Base-by-base conservation (phyloP, 805 yeast genomes). In the Saccharomycopsis sp. region DNA sequence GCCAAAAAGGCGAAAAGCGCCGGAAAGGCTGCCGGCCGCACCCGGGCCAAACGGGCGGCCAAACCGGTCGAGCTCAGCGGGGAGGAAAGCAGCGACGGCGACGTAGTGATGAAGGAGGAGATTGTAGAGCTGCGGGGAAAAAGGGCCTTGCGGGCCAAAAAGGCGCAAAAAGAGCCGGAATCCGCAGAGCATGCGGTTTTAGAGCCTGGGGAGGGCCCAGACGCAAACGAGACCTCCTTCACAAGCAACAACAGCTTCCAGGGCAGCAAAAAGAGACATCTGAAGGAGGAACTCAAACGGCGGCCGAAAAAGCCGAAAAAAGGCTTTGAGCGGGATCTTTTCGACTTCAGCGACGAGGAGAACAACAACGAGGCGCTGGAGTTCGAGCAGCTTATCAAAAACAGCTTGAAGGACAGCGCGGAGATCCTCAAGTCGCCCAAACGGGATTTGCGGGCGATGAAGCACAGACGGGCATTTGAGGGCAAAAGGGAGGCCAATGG, bases 371-470 rank as follows among this genome's bases (percentile, higher is more conserved):
- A 44, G 21, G 41, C 16, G 9, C 16, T 40, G 3, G 61, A 57
- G 24, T 56, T 60, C 21, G 60, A 57, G 40, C 40, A 29, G 21
- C 44, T 60, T 3, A 34, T 60, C 5, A 46, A 24, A 7, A 57
- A 55, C 50, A 57, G 52, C 40, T 52, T 57, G 48, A 60, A 60
- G 47, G 61, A 60, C 24, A 60, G 61, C 40, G 41, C 57, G 20
- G 56, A 57, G 48, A 57, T 57, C 14, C 53, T 60, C 18, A 44
- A 54, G 46, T 55, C 63, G 8, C 63, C 63, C n/a, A 24, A 55
- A 24, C 55, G 41, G 50, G 54, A 52, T n/a, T n/a, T n/a, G n/a
- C n/a, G n/a, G n/a, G n/a, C n/a, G n/a, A n/a, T n/a, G n/a, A n/a
- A n/a, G n/a, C n/a, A n/a, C n/a, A n/a, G n/a, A n/a, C n/a, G n/a